Percentiles rank a stretch among this genome's conserved stretches.
These are phyloP conservation scores for Amanita polypyramis DNA, from an alignment of 768 basidiomycete species.

Conservation along the genomic window DNA sequence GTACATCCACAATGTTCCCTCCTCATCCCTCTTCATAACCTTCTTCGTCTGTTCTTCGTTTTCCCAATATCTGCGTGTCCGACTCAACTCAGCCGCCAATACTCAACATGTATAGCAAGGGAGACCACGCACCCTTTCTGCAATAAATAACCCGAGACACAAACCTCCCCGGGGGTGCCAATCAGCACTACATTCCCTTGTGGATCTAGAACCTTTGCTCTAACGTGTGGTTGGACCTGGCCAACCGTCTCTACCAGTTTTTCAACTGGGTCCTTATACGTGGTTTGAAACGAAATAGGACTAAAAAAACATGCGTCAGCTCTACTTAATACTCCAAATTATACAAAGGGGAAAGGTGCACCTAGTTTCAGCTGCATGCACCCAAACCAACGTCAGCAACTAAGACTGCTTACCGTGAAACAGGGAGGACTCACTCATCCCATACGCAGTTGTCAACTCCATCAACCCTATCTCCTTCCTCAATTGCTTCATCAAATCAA, in stretches of 20 bases:
- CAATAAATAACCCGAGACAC: slow-evolving; percentile 64
- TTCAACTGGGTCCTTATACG: slow-evolving; percentile 51
- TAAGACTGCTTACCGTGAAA: too few species aligned
- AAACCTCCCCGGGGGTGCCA: slow-evolving; percentile 64
- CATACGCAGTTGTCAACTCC: slow-evolving; percentile 72
- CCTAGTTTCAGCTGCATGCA: slow-evolving; percentile 59
- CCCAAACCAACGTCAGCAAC: neutral
- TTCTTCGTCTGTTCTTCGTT: slow-evolving; percentile 55
- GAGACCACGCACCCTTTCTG: slow-evolving; percentile 56
- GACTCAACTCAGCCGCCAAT: slow-evolving; percentile 1
- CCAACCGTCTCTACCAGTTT: slow-evolving; percentile 82
- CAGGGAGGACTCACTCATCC: slow-evolving; percentile 55
- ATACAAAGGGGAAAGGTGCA: slow-evolving; percentile 11
- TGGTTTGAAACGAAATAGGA: slow-evolving; percentile 79
- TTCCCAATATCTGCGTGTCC: slow-evolving; percentile 54
- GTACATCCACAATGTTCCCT: slow-evolving; percentile 67
- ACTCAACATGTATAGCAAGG: neutral
- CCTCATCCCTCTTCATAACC: slow-evolving; percentile 45
- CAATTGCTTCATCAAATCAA: slow-evolving; percentile 66
- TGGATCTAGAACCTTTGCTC: slow-evolving; percentile 56
- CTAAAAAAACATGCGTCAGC: slow-evolving; percentile 23
- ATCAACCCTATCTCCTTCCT: slow-evolving; percentile 56
- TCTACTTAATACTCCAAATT: neutral
- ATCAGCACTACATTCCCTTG: slow-evolving; percentile 58
- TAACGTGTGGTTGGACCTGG: slow-evolving; percentile 64